Evolutionary conservation across 2,329 filamentous ascomycete genomes (phyloP).

Genomic region (Nigrospora osmanthi): DNA sequence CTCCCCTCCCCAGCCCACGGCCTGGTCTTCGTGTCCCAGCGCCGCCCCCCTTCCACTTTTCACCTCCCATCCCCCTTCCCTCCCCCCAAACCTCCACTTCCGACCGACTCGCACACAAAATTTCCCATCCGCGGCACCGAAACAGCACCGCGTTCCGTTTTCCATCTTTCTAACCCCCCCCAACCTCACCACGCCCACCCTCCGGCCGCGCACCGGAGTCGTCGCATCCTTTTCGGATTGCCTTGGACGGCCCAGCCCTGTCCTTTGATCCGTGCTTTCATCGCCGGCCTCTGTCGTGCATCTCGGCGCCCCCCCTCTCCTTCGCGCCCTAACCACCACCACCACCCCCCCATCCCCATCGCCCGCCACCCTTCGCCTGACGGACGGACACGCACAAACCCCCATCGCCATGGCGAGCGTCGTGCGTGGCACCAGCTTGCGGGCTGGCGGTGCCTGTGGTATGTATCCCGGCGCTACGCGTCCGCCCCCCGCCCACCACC

Average conservation of each 20-base stretch:
- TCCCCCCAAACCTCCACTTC: slow-evolving; percentile 17
- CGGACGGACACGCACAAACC: not conserved
- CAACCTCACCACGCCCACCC: slow-evolving; percentile 12
- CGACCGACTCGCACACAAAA: slow-evolving; percentile 21
- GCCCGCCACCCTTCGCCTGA: not conserved
- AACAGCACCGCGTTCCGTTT: slow-evolving; percentile 18
- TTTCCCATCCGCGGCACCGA: slow-evolving; percentile 19
- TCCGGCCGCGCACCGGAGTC: slow-evolving; percentile 15
- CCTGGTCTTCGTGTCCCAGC: not conserved
- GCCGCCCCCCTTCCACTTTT: not conserved
- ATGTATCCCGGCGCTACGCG: not conserved
- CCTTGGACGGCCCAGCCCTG: slow-evolving; percentile 6
- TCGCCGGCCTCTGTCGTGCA: slow-evolving; percentile 4
- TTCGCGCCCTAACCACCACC: not conserved
- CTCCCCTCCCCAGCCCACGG: not conserved
- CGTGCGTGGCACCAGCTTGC: slow-evolving; percentile 50
- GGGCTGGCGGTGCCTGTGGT: slow-evolving; percentile 38
- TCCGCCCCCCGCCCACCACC: not conserved
- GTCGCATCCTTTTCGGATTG: not conserved
- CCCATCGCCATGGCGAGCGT: slow-evolving; percentile 33
- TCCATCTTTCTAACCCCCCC: slow-evolving; percentile 20
- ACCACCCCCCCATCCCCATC: not conserved
- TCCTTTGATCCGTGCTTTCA: not conserved
- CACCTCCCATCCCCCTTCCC: slow-evolving; percentile 1
- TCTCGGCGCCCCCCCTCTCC: not conserved